Percentiles rank a stretch among this genome's conserved stretches.
Conservation (phyloP, 2,329 filamentous ascomycete genomes). For the Coniochaeta hoffmannii region DNA sequence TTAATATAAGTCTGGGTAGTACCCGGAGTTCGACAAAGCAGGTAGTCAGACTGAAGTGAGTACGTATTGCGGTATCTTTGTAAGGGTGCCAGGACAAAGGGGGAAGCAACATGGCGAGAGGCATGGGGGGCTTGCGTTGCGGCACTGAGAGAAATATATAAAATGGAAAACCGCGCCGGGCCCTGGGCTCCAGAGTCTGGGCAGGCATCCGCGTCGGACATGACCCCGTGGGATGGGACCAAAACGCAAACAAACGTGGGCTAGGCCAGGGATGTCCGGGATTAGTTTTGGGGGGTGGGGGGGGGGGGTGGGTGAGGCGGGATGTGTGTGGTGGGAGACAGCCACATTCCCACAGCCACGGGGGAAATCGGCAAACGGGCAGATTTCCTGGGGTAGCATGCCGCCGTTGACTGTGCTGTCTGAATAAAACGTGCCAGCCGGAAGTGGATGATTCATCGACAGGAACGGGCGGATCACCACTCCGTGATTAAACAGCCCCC, state of each 20-base stretch:
- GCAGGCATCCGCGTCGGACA: conserved; percentile 1
- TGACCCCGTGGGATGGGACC: background rate
- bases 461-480: background rate
- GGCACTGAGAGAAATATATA: conserved; percentile 1
- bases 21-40: background rate
- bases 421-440: conserved; percentile 1
- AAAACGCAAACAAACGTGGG: conserved; percentile 2
- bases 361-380: background rate
- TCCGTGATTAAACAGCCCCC: background rate
- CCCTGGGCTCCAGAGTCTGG: background rate
- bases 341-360: background rate
- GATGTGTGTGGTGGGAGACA: background rate
- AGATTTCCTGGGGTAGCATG: background rate
- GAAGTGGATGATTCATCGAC: background rate
- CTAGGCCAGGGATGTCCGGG: background rate
- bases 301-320: background rate
- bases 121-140: conserved; percentile 1
- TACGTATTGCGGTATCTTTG: background rate
- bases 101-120: background rate
- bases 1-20: background rate
- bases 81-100: background rate
- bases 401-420: background rate
- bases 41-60: background rate
- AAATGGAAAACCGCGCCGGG: background rate
- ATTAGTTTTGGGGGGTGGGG: background rate